Base-by-base conservation (phyloP, 495 filamentous ascomycete species). In the Daldinia loculata region DNA sequence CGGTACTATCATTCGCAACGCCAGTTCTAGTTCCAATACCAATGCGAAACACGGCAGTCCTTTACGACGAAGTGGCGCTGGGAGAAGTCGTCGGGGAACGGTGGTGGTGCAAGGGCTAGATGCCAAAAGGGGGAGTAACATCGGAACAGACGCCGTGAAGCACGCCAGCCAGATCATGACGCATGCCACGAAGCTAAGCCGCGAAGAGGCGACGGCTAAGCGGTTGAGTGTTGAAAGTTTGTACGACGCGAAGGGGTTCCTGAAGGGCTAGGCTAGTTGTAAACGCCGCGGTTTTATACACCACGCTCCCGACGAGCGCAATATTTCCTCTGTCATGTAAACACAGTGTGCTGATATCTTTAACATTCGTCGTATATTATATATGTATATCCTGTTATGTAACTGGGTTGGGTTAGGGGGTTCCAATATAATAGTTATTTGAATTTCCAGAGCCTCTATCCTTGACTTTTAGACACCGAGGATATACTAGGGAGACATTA, bases 201-300 rank as follows among this genome's bases (percentile, higher is more conserved):
- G 61, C 4, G 61, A 61, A 41, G 61, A 69, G 27, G 38, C 60
- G 36, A n/a, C 34, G 6, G 30, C 38, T 0, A 71, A 65, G n/a
- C 64, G 65, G 22, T 45, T 19, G 22, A 78, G 74, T 19, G 45
- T 68, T 12, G 69, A 78, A 24, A 80, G 76, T 55, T 50, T 79
- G 51, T 84, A 83, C 69, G 82, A 84, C 71, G 56, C 77, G 43
- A 77, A 82, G 29, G 82, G 82, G 12, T 84, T 84, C 62, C 56
- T 84, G 72, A 79, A 74, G 60, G 75, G 71, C 19, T 72, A 71
- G 75, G 71, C 19, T 72, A 71, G 41, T 55, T 56, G 24, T 2
- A 5, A 15, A 9, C 9, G 22, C 1, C 5, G 29, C 15, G 29
- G 27, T n/a, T 36, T 36, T 50, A 19, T 45, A 59, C 9, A 32